Conservation (phyloP, 2,329 filamentous ascomycete species). For the Neocucurbitaria cava region DNA sequence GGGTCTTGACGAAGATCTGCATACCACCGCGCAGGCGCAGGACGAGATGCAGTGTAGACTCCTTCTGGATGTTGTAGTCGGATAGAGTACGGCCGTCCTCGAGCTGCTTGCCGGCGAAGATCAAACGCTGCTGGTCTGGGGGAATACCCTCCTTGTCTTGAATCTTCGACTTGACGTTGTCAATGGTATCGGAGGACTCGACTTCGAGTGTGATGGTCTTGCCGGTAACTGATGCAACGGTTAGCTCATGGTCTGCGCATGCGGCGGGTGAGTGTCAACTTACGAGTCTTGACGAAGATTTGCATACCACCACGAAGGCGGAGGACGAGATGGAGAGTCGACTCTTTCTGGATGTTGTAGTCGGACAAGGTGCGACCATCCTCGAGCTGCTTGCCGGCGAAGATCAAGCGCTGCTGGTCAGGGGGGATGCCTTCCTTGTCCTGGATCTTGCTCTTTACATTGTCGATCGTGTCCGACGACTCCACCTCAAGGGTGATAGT, state of each 20-base stretch:
- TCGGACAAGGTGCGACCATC: slow-evolving; percentile 90
- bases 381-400: slow-evolving; percentile 95
- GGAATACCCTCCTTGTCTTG: slow-evolving; percentile 67
- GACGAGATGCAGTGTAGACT: slow-evolving; percentile 75
- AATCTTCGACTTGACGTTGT: slow-evolving; percentile 55
- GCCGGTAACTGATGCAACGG: slow-evolving; percentile 58
- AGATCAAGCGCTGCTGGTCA: slow-evolving; percentile 96
- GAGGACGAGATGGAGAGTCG: slow-evolving; percentile 76
- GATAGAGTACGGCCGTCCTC: slow-evolving; percentile 64
- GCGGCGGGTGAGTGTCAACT: slow-evolving; percentile 33
- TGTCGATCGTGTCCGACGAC: slow-evolving; percentile 88
- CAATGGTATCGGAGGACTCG: slow-evolving; percentile 50
- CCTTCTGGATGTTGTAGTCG: slow-evolving; percentile 65
- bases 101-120: slow-evolving; percentile 65
- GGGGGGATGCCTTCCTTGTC: slow-evolving; percentile 98
- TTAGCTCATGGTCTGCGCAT: slow-evolving; percentile 37
- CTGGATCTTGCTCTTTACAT: slow-evolving; percentile 96
- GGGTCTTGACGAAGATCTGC: slow-evolving; percentile 70
- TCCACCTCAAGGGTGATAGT: slow-evolving; percentile 73
- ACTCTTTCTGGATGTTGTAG: slow-evolving; percentile 93
- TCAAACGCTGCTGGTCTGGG: slow-evolving; percentile 64
- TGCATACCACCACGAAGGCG: slow-evolving; percentile 71
- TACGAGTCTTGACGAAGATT: slow-evolving; percentile 68
- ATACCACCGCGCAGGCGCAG: slow-evolving; percentile 73
- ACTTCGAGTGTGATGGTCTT: slow-evolving; percentile 60